Evolutionary conservation across 139 green algal genomes (phyloP).

Genomic region (Asterochloris sp.): DNA sequence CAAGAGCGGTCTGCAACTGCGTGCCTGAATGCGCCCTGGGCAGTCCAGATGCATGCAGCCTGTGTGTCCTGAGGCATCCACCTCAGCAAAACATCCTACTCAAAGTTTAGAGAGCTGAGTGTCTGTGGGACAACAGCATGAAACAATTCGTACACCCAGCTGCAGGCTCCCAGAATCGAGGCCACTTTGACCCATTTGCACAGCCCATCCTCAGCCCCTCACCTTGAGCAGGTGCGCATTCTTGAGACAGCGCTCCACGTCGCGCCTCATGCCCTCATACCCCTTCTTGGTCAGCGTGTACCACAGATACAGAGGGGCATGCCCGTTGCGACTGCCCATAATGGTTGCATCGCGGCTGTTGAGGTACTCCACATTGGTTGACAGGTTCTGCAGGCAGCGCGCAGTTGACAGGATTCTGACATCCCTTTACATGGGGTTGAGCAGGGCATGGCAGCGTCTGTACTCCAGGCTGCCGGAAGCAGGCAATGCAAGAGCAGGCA

Average conservation of each 20-base stretch:
- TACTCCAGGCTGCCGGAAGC: background rate
- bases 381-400: slow-evolving; percentile 29
- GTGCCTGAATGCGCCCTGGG: too few species aligned
- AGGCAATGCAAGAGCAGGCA: too few species aligned
- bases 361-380: slow-evolving; percentile 90
- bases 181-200: too few species aligned
- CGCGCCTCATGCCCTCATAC: slow-evolving; percentile 78
- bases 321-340: slow-evolving; percentile 94
- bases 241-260: slow-evolving; percentile 91
- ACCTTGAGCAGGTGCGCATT: slow-evolving; percentile 85
- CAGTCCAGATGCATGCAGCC: too few species aligned
- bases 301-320: slow-evolving; percentile 97
- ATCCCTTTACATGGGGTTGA: too few species aligned
- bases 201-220: background rate
- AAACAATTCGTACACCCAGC: too few species aligned
- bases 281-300: slow-evolving; percentile 92
- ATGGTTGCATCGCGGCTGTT: slow-evolving; percentile 94
- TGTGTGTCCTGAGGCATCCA: too few species aligned
- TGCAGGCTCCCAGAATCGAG: too few species aligned
- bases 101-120: too few species aligned
- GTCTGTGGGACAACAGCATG: too few species aligned
- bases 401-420: background rate
- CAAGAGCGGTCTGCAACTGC: too few species aligned
- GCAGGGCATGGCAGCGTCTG: background rate
- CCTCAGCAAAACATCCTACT: too few species aligned